Evolutionary conservation across 208 protist genomes (phyloP).

Genomic region (Leishmania braziliensis): DNA sequence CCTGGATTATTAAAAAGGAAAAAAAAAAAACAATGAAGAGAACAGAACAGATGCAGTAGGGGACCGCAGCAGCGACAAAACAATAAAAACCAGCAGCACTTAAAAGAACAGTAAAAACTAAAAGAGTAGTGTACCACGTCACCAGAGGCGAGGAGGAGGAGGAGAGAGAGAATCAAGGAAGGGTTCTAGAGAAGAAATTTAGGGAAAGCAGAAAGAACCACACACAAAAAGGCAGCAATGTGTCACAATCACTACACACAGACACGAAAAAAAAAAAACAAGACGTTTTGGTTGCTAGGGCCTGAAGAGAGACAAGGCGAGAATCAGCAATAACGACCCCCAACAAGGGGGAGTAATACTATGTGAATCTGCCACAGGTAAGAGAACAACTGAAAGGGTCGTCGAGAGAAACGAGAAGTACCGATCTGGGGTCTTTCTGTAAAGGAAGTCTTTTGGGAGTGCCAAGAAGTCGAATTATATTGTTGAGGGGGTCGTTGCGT

Average conservation of each 20-base stretch:
- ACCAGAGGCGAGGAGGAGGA: neutral
- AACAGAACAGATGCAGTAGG: neutral
- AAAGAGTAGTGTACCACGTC: neutral
- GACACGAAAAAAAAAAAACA: conserved; percentile 1
- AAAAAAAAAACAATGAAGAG: neutral
- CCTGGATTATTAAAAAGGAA: no score
- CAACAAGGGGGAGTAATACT: neutral
- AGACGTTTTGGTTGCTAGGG: neutral
- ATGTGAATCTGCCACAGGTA: neutral
- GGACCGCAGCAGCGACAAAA: no score
- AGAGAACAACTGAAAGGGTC: neutral
- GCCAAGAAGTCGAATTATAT: neutral
- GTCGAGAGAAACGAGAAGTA: neutral
- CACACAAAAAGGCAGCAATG: neutral
- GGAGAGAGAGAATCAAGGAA: neutral
- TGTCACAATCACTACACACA: neutral
- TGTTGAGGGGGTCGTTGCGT: neutral
- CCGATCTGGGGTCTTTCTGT: neutral
- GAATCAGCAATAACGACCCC: neutral
- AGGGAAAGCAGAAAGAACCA: no score
- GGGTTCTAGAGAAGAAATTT: neutral
- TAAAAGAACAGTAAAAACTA: neutral
- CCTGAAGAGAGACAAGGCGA: neutral
- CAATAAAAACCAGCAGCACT: no score
- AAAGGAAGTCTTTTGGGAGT: neutral